Base-by-base conservation (phyloP, 2,329 filamentous ascomycete species). In the Bipolaris victoriae region DNA sequence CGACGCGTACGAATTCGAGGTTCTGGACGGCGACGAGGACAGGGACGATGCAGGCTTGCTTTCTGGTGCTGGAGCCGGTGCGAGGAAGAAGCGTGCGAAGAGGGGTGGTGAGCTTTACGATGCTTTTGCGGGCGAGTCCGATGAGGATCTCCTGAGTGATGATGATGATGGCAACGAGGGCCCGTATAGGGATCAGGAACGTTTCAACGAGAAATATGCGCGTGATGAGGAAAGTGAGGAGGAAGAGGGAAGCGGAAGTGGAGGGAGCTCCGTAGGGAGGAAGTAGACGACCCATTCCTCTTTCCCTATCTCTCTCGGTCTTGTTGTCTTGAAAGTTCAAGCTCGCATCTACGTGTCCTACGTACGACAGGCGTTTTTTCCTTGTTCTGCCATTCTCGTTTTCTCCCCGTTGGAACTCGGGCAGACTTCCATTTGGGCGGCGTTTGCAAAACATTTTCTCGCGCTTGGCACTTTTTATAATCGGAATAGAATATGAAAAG, bases 31-130 rank as follows among this genome's bases (percentile, higher is more conserved):
- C 54, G 90, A 92, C 18, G 92, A 96, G 26, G 76, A 77, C 26
- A 72, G 76, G n/a, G 79, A 80, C 82, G 88, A 65, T 82, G 74
- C 84, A 79, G 78, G 78, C 58, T 65, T 76, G 66, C 57, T 77
- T 20, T 68, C 78, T 71, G 58, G 74, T 52, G 59, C 73, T 31
- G 65, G 68, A 10, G 66, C 69, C 16, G 68, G 66, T 33, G 71
- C 73, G 18, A 62, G 71, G 76, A 76, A 57, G 77, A 81, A 79
- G 16, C 82, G 84, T 63, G 66, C 83, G 77, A 75, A 81, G 63
- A 81, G 91, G 18, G 95, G 92, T 2, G 92, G 94, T 26, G 94
- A 98, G 79, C 80, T 99, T 43, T 99, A 99, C 75, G 95, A 99
- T 81, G 95, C 95, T 4, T 99, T 99, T 82, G 95, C 95, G 0